A percentile compares a stretch with the other conserved stretches of the same genome.
These are phyloP conservation scores for Fusarium armeniacum DNA, from an alignment of 2,329 filamentous ascomycete species.

Conservation along the genomic window DNA sequence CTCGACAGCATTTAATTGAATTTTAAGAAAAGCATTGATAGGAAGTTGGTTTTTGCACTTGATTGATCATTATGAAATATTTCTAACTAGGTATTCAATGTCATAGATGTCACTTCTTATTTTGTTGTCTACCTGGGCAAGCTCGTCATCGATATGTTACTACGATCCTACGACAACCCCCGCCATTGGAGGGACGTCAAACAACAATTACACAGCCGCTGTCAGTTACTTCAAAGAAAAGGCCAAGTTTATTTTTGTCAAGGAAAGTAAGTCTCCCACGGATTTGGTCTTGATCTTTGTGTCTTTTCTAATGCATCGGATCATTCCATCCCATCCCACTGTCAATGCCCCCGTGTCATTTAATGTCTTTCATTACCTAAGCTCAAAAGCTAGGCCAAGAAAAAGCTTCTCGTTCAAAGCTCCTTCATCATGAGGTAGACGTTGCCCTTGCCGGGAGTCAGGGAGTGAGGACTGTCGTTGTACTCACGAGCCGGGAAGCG, in stretches of 20 bases:
- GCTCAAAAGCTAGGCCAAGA: slow-evolving; percentile 4
- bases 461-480: slow-evolving; percentile 31
- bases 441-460: slow-evolving; percentile 23
- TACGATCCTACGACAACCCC: slow-evolving; percentile 5
- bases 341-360: not conserved
- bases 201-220: not conserved
- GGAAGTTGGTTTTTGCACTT: accelerated
- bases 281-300: not conserved
- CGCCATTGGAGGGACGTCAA: not conserved
- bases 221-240: not conserved
- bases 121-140: not conserved
- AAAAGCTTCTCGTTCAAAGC: not conserved
- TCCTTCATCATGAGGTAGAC: slow-evolving; percentile 39
- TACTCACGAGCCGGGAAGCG: slow-evolving; percentile 32
- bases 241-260: not conserved
- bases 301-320: not conserved
- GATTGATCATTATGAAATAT: not conserved
- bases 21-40: not conserved
- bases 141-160: slow-evolving; percentile 21
- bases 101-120: not conserved
- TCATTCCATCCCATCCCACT: not conserved
- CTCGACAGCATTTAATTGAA: not conserved
- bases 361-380: not conserved
- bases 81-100: not conserved
- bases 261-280: not conserved